Percentiles rank a stretch among this genome's conserved stretches.
Evolutionary conservation across 1,284 basidiomycete genomes (phyloP).

Genomic region (Omphalotus olearius): DNA sequence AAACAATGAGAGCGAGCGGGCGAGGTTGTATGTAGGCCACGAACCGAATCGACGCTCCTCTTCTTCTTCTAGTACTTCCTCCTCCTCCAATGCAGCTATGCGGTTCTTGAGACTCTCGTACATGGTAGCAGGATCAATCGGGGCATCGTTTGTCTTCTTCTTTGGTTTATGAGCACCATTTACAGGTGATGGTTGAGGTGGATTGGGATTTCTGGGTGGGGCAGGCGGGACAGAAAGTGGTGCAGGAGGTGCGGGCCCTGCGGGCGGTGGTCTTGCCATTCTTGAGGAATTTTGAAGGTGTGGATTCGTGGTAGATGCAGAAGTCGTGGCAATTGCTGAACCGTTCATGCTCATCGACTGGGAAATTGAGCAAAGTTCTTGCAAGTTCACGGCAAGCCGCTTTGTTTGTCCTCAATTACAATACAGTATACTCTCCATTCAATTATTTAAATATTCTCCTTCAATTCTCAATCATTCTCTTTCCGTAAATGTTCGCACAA

Average conservation of each 20-base stretch:
- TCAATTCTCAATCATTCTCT: not conserved
- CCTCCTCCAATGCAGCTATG: slow-evolving; percentile 81
- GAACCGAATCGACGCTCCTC: slow-evolving; percentile 71
- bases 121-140: slow-evolving; percentile 77
- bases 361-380: slow-evolving; percentile 4
- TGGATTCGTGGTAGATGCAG: not conserved
- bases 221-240: slow-evolving; percentile 46
- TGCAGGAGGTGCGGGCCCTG: slow-evolving; percentile 57
- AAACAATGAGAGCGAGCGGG: slow-evolving; percentile 15
- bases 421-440: not conserved
- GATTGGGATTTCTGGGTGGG: slow-evolving; percentile 31
- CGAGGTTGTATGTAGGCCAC: slow-evolving; percentile 23
- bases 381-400: not conserved
- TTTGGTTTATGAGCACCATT: slow-evolving; percentile 43
- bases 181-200: slow-evolving; percentile 24
- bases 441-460: too few relatives aligned
- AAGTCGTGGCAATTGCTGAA: slow-evolving; percentile 24
- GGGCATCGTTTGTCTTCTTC: slow-evolving; percentile 66
- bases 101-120: slow-evolving; percentile 81
- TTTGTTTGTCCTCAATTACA: slow-evolving; percentile 7
- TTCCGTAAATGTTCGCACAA: too few relatives aligned
- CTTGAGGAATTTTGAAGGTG: slow-evolving; percentile 4
- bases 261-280: slow-evolving; percentile 37
- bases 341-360: slow-evolving; percentile 34
- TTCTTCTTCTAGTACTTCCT: slow-evolving; percentile 78